Conservation (phyloP, 1,139 yeast genomes). For the Geotrichum carabidarum region DNA sequence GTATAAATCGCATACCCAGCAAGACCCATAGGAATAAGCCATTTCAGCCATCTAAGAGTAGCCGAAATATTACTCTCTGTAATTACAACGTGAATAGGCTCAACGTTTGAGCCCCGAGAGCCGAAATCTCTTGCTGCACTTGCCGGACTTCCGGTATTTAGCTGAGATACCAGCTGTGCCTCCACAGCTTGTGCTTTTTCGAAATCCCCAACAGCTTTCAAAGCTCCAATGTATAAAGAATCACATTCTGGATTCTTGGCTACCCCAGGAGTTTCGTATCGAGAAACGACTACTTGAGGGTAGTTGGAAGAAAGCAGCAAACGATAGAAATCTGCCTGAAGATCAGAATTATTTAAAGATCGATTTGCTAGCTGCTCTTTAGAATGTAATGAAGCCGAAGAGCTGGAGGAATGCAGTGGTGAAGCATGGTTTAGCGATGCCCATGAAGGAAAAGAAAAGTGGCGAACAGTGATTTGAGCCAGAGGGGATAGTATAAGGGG, state of each 20-base stretch:
- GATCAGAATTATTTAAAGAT: conserved; percentile 57
- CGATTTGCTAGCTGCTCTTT: conserved; percentile 74
- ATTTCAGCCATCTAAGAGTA: conserved; percentile 80
- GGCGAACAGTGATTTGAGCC: conserved; percentile 3
- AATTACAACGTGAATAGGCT: conserved; percentile 87
- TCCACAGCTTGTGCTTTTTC: conserved; percentile 62
- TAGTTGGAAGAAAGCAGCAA: conserved; percentile 68
- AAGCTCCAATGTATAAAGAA: conserved; percentile 69
- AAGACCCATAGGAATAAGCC: conserved; percentile 78
- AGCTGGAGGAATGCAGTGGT: conserved; percentile 1
- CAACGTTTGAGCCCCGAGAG: conserved; percentile 42
- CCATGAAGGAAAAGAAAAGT: conserved; percentile 13
- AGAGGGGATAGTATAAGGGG: background rate
- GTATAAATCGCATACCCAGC: conserved; percentile 54
- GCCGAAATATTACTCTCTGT: conserved; percentile 76
- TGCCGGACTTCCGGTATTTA: background rate
- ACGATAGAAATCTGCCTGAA: conserved; percentile 79
- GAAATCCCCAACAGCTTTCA: conserved; percentile 68
- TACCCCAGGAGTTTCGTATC: conserved; percentile 89
- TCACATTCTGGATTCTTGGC: conserved; percentile 77
- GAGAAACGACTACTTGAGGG: conserved; percentile 87
- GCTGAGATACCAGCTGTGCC: conserved; percentile 21
- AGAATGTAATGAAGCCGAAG: conserved; percentile 9
- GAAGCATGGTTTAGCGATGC: conserved; percentile 5
- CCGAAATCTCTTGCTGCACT: background rate